phyloP scores from a whole-genome alignment of 1,284 basidiomycete species.

The Sanguinoderma infundibulare region DNA sequence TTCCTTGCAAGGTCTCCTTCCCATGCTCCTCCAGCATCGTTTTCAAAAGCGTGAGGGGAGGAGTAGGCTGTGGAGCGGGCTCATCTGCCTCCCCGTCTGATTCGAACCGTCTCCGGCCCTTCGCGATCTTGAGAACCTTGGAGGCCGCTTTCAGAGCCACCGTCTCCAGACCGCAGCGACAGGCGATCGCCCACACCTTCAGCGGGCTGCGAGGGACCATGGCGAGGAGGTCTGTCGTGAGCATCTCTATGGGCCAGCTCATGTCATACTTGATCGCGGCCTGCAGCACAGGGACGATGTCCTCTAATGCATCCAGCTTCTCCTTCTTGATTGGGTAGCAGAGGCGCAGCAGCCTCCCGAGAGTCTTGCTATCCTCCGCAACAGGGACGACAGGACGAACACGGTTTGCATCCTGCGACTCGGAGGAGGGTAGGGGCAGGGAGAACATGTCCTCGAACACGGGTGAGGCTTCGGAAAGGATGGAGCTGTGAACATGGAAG shows the following conservation, averaged over 20 bases:
- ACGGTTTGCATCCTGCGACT: not conserved
- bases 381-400: conserved; percentile 30
- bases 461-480: conserved; percentile 25
- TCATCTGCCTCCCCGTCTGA: not conserved
- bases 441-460: conserved; percentile 24
- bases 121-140: not conserved
- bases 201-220: conserved; percentile 6
- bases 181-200: conserved; percentile 18
- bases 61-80: not conserved
- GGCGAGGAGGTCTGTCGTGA: conserved; percentile 6
- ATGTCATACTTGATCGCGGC: conserved; percentile 28
- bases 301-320: conserved; percentile 14
- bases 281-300: conserved; percentile 12
- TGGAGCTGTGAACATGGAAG: conserved; percentile 17
- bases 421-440: conserved; percentile 11
- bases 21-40: not conserved
- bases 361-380: conserved; percentile 36
- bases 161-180: conserved; percentile 5
- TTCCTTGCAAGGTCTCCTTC: conserved; percentile 2
- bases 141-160: conserved; percentile 12
- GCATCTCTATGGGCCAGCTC: conserved; percentile 12
- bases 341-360: conserved; percentile 41
- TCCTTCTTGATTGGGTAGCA: conserved; percentile 40
- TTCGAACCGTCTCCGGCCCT: no score
- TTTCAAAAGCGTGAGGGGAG: not conserved